Evolutionary conservation across 805 yeast species (phyloP), one percentile per base, ranked within the genome.

Genomic region (Sugiyamaella lignohabitans): DNA sequence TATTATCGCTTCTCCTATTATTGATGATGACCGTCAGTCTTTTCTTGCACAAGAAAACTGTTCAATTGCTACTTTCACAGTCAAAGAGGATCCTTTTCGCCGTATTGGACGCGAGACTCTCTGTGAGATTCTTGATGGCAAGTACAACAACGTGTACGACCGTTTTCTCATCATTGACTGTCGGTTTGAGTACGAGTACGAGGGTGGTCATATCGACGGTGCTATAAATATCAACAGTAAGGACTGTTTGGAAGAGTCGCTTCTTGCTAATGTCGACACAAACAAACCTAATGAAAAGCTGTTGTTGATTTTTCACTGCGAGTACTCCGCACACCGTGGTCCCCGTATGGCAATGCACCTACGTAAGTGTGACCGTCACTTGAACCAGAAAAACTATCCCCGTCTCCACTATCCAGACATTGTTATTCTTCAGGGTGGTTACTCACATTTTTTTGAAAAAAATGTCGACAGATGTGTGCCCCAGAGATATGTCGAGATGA

Each of bases 321-420:
- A 93, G 66, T 91, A 87, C 63, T 83, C 94, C 34, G 79, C 94
- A 4, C 87, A 83, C 61, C 73, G 98, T 49, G 96, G 98, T n/a
- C 98, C 98, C 3, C 69, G 83, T 41, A 79, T 93, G 84, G 98
- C 98, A 1, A 71, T 80, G 45, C 88, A 87, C 62, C 72, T 93
- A 47, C 72, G 98, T 51, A 82, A 82, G 50, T 76, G 84, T 56
- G 98, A 93, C 67, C 76, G 98, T 52, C 74, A 75, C 35, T 56
- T 79, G 44, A 88, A 89, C 63, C 72, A 78, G 51, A 79, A 82
- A 47, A 71, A 75, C 51, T 93, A 93, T 65, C 98, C 98, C 0
- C 69, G 75, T 50, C 70, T 93, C 47, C 78, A 76, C 53, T 93
- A 83, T 61, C 98, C 98, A 2, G 96, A 93, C 66, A 79, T 93